Conservation (phyloP, 257 asterid species). For the Solanum lycopersicoides region DNA sequence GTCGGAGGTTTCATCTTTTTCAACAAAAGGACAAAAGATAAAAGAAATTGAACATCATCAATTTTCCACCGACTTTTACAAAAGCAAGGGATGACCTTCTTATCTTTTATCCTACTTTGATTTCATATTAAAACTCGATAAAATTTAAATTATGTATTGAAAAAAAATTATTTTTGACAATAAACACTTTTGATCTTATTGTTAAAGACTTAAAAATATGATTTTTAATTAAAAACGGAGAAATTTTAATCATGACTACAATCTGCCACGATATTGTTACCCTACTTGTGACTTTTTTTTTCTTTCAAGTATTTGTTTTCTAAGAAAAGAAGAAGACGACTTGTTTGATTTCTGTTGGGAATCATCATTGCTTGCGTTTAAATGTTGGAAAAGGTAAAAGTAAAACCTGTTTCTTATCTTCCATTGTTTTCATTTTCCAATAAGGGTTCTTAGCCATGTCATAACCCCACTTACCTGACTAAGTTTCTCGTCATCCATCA, state of each 20-base stretch:
- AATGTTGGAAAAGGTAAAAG: conserved; percentile 6
- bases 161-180: too few relatives aligned
- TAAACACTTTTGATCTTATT: too few relatives aligned
- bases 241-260: too few relatives aligned
- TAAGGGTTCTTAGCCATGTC: not conserved
- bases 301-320: not conserved
- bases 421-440: not conserved
- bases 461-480: not conserved
- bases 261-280: too few relatives aligned
- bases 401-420: not conserved
- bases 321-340: not conserved
- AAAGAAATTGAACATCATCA: not conserved
- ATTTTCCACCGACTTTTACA: conserved; percentile 15
- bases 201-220: too few relatives aligned
- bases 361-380: conserved; percentile 28
- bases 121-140: not conserved
- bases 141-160: too few relatives aligned
- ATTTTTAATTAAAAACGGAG: too few relatives aligned
- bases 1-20: not conserved
- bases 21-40: not conserved
- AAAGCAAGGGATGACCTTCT: conserved; percentile 1
- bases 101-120: not conserved
- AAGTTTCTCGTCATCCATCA: not conserved
- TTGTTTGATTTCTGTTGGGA: conserved; percentile 5
- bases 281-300: not conserved